A percentile compares a stretch with the other conserved stretches of the same genome.
Evolutionary conservation across 345 rosid species (phyloP).

Genomic region (Dimocarpus longan): DNA sequence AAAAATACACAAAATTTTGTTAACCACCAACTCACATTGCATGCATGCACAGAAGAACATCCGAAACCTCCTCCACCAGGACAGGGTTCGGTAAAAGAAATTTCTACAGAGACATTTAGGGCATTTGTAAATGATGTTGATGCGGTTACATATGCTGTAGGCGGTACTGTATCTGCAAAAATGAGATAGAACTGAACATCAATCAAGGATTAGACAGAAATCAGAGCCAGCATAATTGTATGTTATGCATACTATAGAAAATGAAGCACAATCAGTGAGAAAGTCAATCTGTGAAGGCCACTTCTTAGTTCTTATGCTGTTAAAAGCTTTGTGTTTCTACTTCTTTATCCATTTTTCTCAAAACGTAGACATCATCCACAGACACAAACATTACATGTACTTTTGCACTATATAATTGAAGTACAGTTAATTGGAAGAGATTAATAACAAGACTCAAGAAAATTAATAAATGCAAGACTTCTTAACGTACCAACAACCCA

Average conservation of each 20-base stretch:
- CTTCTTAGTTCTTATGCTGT: neutral
- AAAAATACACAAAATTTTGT: slow-evolving; percentile 5
- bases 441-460: slow-evolving; percentile 17
- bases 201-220: slow-evolving; percentile 11
- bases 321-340: neutral
- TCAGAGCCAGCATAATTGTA: neutral
- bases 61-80: slow-evolving; percentile 68
- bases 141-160: slow-evolving; percentile 69
- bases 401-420: neutral
- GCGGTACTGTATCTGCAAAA: slow-evolving; percentile 77
- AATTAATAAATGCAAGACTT: slow-evolving; percentile 30
- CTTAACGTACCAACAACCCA: slow-evolving; percentile 78
- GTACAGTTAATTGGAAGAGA: neutral
- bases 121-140: slow-evolving; percentile 74
- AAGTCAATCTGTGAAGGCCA: neutral
- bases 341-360: neutral
- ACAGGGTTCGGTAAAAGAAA: slow-evolving; percentile 82
- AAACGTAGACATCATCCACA: neutral
- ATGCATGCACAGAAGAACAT: slow-evolving; percentile 74
- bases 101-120: slow-evolving; percentile 65
- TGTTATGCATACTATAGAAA: neutral
- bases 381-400: neutral
- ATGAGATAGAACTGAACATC: slow-evolving; percentile 14
- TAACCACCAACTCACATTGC: slow-evolving; percentile 86
- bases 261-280: neutral